Conservation (phyloP, 1,284 basidiomycete species). For the Cryptococcus neoformans region DNA sequence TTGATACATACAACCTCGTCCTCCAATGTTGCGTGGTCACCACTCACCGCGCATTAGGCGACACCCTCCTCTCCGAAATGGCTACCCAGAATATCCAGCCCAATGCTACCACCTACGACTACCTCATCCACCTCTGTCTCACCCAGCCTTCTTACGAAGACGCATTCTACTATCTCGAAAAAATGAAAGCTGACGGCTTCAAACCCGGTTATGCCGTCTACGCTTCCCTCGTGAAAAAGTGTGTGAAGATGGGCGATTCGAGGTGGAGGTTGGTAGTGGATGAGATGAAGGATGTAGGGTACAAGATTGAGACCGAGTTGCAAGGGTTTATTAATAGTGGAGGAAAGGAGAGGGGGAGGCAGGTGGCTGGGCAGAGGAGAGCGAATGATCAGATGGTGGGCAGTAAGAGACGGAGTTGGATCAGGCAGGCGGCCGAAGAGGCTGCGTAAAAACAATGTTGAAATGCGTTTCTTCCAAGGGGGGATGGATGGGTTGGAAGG, state of each 20-base stretch:
- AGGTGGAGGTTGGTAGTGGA: slow-evolving; percentile 65
- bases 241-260: slow-evolving; percentile 58
- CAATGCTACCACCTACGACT: slow-evolving; percentile 61
- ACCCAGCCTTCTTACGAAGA: slow-evolving; percentile 72
- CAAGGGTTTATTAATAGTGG: slow-evolving; percentile 15
- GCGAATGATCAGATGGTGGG: background rate
- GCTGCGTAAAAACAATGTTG: too few relatives aligned
- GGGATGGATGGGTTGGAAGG: too few relatives aligned
- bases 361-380: background rate
- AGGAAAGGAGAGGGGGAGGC: slow-evolving; percentile 4
- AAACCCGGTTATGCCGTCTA: slow-evolving; percentile 61
- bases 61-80: slow-evolving; percentile 41
- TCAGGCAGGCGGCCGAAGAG: background rate
- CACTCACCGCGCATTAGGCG: slow-evolving; percentile 34
- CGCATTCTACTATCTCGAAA: slow-evolving; percentile 81
- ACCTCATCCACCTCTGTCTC: slow-evolving; percentile 65
- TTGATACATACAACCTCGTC: slow-evolving; percentile 67
- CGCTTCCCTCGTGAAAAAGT: slow-evolving; percentile 60
- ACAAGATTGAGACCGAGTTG: slow-evolving; percentile 13
- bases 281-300: slow-evolving; percentile 58
- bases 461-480: too few relatives aligned
- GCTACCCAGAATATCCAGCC: slow-evolving; percentile 51
- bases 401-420: background rate
- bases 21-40: slow-evolving; percentile 60
- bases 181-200: slow-evolving; percentile 68